Conservation (phyloP, 352 stramenopile genomes). For the Globisporangium takayamanum region DNA sequence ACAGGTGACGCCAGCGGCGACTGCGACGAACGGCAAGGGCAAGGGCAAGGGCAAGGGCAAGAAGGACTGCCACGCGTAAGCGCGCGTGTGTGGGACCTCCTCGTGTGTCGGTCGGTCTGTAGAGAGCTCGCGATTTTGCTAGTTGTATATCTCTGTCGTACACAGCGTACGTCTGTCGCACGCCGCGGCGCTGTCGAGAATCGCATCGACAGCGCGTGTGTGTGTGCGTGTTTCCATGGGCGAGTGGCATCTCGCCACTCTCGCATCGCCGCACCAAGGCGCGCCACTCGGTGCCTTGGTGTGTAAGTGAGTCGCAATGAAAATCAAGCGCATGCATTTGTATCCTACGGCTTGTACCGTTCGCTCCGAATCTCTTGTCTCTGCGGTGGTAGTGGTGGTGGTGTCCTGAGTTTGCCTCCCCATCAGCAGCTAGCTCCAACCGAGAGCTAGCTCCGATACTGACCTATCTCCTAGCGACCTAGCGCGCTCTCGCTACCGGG, state of each 20-base stretch:
- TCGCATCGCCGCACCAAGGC: too few species aligned
- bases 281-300: too few species aligned
- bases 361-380: too few species aligned
- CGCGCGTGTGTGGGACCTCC: not conserved
- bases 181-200: not conserved
- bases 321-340: too few species aligned
- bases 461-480: not conserved
- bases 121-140: constrained; percentile 2
- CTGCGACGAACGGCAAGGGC: not conserved
- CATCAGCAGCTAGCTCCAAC: too few species aligned
- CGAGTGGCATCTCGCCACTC: not conserved
- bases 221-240: not conserved
- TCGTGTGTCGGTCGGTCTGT: not conserved
- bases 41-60: not conserved
- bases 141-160: constrained; percentile 1
- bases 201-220: not conserved
- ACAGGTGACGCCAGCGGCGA: not conserved
- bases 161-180: not conserved
- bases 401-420: too few species aligned
- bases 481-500: too few species aligned
- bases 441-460: not conserved
- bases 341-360: too few species aligned
- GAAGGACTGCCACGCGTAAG: constrained; percentile 10
- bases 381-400: too few species aligned
- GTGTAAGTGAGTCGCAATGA: too few species aligned